Conservation (phyloP, 2,329 filamentous ascomycete genomes). For the Ambrosiella cleistominuta region DNA sequence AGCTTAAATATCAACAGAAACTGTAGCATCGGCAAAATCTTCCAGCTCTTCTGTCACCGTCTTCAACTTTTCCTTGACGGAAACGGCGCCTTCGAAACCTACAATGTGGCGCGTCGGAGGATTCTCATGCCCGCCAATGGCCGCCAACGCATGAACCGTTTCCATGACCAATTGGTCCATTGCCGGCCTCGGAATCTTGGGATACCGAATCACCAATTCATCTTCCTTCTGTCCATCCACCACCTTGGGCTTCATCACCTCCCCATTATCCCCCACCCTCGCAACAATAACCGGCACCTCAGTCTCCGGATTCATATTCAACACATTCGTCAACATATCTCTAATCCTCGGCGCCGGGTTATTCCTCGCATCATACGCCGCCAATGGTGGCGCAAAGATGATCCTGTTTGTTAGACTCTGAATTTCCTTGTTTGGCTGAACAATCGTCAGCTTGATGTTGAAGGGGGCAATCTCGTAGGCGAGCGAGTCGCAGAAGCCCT, state of each 20-base stretch:
- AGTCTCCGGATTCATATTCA: conserved; percentile 60
- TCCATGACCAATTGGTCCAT: conserved; percentile 65
- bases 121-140: conserved; percentile 90
- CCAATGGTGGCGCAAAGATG: conserved; percentile 62
- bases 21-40: conserved; percentile 82
- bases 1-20: conserved; percentile 57
- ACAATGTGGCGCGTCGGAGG: conserved; percentile 89
- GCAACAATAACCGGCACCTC: conserved; percentile 20
- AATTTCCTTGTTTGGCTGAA: conserved; percentile 90
- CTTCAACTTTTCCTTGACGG: conserved; percentile 90
- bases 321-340: conserved; percentile 62
- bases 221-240: background rate
- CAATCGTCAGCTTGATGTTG: conserved; percentile 88
- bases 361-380: conserved; percentile 43
- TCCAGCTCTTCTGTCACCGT: conserved; percentile 92
- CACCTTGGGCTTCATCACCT: background rate
- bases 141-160: conserved; percentile 77
- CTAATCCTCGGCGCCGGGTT: conserved; percentile 61
- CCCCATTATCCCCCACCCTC: conserved; percentile 8
- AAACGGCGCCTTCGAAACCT: conserved; percentile 68
- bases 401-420: conserved; percentile 74
- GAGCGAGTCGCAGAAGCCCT: conserved; percentile 88
- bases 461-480: conserved; percentile 95
- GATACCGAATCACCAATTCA: conserved; percentile 50
- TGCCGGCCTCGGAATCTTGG: conserved; percentile 48